phyloP scores from a whole-genome alignment of 2,329 filamentous ascomycete species.

The Cytospora paraplurivora region DNA sequence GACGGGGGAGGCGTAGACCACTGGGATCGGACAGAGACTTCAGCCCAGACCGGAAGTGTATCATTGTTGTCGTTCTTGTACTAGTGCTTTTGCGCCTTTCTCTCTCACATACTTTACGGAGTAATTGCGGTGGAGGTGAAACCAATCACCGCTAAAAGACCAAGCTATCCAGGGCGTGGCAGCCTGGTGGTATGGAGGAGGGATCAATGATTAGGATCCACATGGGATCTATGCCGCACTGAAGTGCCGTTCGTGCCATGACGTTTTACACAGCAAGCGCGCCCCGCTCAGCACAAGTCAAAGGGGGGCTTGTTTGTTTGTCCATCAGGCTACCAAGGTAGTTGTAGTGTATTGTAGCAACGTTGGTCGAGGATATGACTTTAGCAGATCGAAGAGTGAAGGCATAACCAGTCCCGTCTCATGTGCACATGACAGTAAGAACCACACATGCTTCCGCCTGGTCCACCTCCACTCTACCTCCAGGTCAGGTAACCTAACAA shows the following conservation, averaged over 20 bases:
- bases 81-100: background rate
- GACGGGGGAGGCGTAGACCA: constrained; percentile 16
- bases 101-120: background rate
- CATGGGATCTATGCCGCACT: background rate
- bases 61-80: background rate
- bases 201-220: background rate
- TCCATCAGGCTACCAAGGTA: too few species aligned
- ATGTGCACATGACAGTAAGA: background rate
- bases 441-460: background rate
- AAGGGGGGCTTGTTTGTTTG: background rate
- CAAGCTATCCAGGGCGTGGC: background rate
- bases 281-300: background rate
- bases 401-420: background rate
- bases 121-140: background rate
- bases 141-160: background rate
- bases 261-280: background rate
- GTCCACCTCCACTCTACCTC: too few species aligned
- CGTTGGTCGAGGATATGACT: constrained; percentile 9
- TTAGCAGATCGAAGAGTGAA: background rate
- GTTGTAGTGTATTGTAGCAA: background rate
- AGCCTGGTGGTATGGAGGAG: background rate
- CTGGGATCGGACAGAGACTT: constrained; percentile 4
- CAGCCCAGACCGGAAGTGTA: background rate
- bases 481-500: too few species aligned
- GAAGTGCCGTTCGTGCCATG: background rate